Percentiles rank a stretch among this genome's conserved stretches.
Conservation (phyloP, 2,329 filamentous ascomycete genomes). For the Penicillium sp. region DNA sequence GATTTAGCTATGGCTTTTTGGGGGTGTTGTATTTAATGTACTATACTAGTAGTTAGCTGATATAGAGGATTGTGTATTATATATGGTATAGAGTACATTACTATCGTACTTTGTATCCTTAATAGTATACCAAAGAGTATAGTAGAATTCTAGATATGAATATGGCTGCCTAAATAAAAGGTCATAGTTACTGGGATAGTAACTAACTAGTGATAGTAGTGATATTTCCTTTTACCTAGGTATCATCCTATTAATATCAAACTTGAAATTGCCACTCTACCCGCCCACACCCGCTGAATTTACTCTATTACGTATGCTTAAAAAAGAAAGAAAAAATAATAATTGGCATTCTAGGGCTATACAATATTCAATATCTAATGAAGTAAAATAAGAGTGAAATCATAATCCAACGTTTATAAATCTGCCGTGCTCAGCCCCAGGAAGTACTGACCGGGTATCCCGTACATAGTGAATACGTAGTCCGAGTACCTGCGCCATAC, state of each 20-base stretch:
- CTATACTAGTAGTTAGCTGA: not conserved
- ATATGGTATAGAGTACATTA: not conserved
- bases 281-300: conserved; percentile 8
- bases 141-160: not conserved
- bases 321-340: not conserved
- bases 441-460: conserved; percentile 18
- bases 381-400: not conserved
- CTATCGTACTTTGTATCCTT: no score
- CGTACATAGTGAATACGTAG: conserved; percentile 19
- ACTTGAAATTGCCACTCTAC: conserved; percentile 3
- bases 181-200: not conserved
- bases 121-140: not conserved
- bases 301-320: conserved; percentile 5
- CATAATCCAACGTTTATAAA: not conserved
- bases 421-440: conserved; percentile 23
- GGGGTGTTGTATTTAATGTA: not conserved
- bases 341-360: not conserved
- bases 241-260: not conserved
- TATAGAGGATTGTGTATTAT: not conserved
- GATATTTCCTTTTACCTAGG: not conserved
- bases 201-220: no score
- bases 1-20: not conserved
- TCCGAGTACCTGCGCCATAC: conserved; percentile 23
- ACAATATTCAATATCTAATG: not conserved
- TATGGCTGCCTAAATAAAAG: not conserved